Evolutionary conservation across 306 rosid species (phyloP), one percentile per base, ranked within the genome.

Genomic region (Quercus dentata): DNA sequence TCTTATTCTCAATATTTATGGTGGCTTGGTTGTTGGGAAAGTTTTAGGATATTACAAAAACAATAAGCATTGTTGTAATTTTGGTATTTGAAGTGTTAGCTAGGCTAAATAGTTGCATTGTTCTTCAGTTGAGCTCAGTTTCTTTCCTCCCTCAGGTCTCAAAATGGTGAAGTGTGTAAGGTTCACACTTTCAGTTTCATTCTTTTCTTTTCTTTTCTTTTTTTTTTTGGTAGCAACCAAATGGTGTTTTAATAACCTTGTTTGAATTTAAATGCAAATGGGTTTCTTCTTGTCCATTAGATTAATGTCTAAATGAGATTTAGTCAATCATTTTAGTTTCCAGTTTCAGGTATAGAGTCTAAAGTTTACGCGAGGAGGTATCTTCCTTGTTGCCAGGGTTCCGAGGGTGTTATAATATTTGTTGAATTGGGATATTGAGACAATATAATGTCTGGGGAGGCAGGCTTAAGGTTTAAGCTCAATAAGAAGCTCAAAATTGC

Each of bases 361-460:
- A 6, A 15, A 64, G 44, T 17, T 64, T 30, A 28, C 18, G 5
- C 23, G 0, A 31, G 6, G 18, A 5, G 31, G 23, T 5, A 28
- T 15, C 69, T 63, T 63, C n/a, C 10, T 30, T 59, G 70, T 30
- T 64, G 41, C 44, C 12, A 2, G 44, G 70, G 70, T 9, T 6
- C 44, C 17, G 44, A 30, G 70, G 20, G 23, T 64, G 27, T 67
- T 20, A n/a, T n/a, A n/a, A 4, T 67, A 33, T 28, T 28, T 62
- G 69, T 28, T 63, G 4, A 27, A 49, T 31, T 33, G 38, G 41
- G 73, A 21, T 76, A 6, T 19, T 54, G n/a, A 10, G 38, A n/a
- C 13, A 12, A 79, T 72, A 74, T 70, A 77, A 87, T 87, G 90
- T 82, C 83, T 74, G 78, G 58, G 51, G 86, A 76, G 59, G 78